Base-by-base conservation (phyloP, 768 basidiomycete genomes). In the Amanita exitialis region DNA sequence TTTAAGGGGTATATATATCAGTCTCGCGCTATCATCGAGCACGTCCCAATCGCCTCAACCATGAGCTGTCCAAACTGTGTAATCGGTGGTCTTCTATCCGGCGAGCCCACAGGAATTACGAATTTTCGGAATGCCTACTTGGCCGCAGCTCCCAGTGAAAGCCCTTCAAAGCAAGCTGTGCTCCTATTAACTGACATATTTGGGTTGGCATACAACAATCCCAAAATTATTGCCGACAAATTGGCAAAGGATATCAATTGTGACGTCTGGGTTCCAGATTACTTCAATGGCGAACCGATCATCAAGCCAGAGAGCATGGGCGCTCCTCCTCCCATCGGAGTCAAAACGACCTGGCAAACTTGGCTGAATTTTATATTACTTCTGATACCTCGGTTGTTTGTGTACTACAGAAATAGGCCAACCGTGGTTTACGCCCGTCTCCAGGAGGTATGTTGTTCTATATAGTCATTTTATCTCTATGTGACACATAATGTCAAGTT, bases 231-330 rank as follows among this genome's bases (percentile, higher is more conserved):
- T 4, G 80, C 80, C 1, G 80, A 83, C 61, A 64, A 68, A 23
- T 59, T 81, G 20, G 70, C 79, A 6, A 63, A 71, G 51, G 57
- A 63, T 15, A 57, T 82, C 25, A 63, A 67, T 15, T 78, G 80
- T 54, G 82, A 83, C 56, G 80, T 82, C 15, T 83, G 78, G 75
- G 68, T 80, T 15, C 82, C 81, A 7, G 79, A 84, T 62, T 61
- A 79, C 44, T 83, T 82, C 56, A 60, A 68, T 53, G 82, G 80
- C 76, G 48, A 42, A 66, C 68, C 70, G 39, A 54, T 66, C 15
- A 43, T 70, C 23, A 57, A 58, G 13, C 42, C 58, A 3, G 58
- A 65, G 7, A 49, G 58, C 13, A 53, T 69, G 44, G 49, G 52
- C 20, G 30, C 66, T 9, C 66, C 68, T 8, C 61, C 61, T 34